A percentile compares a stretch with the other conserved stretches of the same genome.
These are phyloP conservation scores for Macaranga tanarius DNA, from an alignment of 441 rosid genomes.

Conservation along the genomic window DNA sequence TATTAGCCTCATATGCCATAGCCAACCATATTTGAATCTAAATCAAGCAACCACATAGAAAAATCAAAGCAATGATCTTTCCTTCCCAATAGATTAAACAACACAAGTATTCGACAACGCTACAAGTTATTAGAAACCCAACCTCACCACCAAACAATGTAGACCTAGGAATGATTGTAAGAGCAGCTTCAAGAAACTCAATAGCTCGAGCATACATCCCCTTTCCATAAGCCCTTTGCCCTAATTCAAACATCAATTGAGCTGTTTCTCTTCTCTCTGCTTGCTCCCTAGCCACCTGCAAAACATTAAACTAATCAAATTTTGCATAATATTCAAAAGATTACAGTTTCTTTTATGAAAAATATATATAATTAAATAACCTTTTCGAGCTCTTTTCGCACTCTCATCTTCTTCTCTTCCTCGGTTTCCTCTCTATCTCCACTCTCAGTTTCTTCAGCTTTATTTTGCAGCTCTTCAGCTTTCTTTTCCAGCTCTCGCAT, in stretches of 20 bases:
- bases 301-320: background rate
- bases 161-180: slow-evolving; percentile 78
- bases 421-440: slow-evolving; percentile 60
- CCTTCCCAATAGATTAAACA: background rate
- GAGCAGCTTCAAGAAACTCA: slow-evolving; percentile 92
- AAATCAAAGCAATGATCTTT: background rate
- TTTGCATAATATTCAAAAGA: background rate
- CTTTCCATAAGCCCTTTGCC: slow-evolving; percentile 85
- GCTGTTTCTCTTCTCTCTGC: slow-evolving; percentile 89
- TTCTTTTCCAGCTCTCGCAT: slow-evolving; percentile 77
- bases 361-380: slow-evolving; percentile 25
- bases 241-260: slow-evolving; percentile 88
- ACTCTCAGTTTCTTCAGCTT: slow-evolving; percentile 41
- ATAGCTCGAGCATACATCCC: slow-evolving; percentile 87
- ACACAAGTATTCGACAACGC: background rate
- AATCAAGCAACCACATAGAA: slow-evolving; percentile 13
- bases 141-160: slow-evolving; percentile 97
- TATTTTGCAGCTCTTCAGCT: slow-evolving; percentile 79
- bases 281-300: slow-evolving; percentile 88
- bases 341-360: no score
- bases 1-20: slow-evolving; percentile 96
- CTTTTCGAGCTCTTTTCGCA: slow-evolving; percentile 85
- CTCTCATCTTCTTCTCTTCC: slow-evolving; percentile 82
- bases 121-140: slow-evolving; percentile 33
- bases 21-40: slow-evolving; percentile 99